Conservation (phyloP, 1,139 yeast genomes). For the Candida dubliniensis region DNA sequence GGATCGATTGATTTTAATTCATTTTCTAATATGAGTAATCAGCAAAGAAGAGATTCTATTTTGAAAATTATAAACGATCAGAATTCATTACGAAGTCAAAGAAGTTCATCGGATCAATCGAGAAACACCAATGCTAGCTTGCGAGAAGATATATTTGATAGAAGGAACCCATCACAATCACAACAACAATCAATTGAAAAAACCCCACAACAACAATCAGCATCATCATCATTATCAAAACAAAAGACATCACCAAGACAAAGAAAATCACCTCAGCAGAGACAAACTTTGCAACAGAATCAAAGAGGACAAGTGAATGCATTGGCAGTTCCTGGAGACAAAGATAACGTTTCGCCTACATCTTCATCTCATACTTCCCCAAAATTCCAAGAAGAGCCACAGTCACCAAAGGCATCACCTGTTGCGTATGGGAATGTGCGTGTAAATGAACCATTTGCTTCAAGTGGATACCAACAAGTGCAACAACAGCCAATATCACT, state of each 20-base stretch:
- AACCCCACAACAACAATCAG: constrained; percentile 8
- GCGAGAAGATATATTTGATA: constrained; percentile 46
- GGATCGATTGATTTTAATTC: constrained; percentile 38
- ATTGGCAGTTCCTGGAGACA: constrained; percentile 8
- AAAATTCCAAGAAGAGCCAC: constrained; percentile 38
- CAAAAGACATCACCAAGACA: constrained; percentile 3
- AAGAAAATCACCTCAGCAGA: constrained; percentile 5
- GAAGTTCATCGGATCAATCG: constrained; percentile 11
- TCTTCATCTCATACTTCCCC: constrained; percentile 36
- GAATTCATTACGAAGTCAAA: constrained; percentile 20
- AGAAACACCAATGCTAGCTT: constrained; percentile 21
- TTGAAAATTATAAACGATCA: constrained; percentile 39
- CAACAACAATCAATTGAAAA: constrained; percentile 8
- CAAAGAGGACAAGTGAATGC: neutral
- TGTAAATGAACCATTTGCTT: constrained; percentile 7
- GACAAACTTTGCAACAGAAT: neutral
- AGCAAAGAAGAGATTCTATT: constrained; percentile 45
- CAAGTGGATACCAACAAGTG: constrained; percentile 10
- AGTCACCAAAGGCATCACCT: constrained; percentile 47
- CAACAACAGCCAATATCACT: constrained; percentile 5
- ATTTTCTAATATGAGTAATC: constrained; percentile 37
- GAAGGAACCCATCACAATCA: constrained; percentile 9
- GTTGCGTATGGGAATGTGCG: constrained; percentile 19
- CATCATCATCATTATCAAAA: neutral
- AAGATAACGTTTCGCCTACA: constrained; percentile 30